Percentiles rank a stretch among this genome's conserved stretches.
Evolutionary conservation across 768 basidiomycete genomes (phyloP).

Genomic region (Leccinum broughii): DNA sequence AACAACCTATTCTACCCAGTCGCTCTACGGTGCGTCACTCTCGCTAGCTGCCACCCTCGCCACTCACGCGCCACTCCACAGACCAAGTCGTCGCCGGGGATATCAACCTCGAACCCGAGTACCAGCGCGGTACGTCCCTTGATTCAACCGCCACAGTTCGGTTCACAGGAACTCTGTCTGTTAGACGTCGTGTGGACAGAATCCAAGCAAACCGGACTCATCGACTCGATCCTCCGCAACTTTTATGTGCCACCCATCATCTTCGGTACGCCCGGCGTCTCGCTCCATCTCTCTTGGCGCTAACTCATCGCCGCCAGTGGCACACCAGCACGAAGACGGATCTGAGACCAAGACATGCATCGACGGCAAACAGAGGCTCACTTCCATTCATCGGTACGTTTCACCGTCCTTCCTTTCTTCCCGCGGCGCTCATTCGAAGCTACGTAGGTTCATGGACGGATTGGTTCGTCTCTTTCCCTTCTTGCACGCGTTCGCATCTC

Average conservation of each 20-base stretch:
- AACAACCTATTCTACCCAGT: constrained; percentile 63
- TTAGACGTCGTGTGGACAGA: constrained; percentile 81
- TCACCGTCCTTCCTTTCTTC: too few species aligned
- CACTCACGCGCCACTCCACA: constrained; percentile 23
- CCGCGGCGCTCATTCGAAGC: not conserved
- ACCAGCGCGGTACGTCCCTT: constrained; percentile 60
- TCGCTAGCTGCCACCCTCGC: not conserved
- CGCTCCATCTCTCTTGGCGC: not conserved
- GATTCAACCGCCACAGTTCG: not conserved
- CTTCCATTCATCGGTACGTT: constrained; percentile 66
- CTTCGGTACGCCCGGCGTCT: constrained; percentile 48
- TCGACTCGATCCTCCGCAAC: constrained; percentile 78
- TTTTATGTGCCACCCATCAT: constrained; percentile 81
- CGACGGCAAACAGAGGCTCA: constrained; percentile 81
- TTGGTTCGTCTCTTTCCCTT: constrained; percentile 44
- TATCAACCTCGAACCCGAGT: constrained; percentile 74
- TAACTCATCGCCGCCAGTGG: constrained; percentile 40
- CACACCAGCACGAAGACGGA: constrained; percentile 55
- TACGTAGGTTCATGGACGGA: constrained; percentile 64
- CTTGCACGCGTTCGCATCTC: constrained; percentile 1
- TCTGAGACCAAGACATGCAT: constrained; percentile 67
- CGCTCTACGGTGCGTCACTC: constrained; percentile 48
- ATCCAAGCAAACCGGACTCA: constrained; percentile 68
- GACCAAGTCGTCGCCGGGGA: constrained; percentile 66
- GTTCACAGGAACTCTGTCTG: not conserved